These are phyloP conservation scores for Eragrostis curvula DNA, from an alignment of 176 grass and related monocot genomes.

Conservation along the genomic window DNA sequence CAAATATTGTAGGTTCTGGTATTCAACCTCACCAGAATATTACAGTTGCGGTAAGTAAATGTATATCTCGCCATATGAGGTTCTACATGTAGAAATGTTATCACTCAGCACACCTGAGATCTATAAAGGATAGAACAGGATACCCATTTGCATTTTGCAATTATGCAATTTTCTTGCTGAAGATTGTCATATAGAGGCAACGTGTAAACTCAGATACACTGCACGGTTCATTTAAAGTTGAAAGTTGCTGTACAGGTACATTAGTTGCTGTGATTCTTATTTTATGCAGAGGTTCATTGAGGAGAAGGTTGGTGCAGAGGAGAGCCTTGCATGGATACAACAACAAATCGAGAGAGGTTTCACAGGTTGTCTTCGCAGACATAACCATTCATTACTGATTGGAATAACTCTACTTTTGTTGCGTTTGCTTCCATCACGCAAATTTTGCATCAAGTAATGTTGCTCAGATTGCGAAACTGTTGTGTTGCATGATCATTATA, in stretches of 20 bases:
- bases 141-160: constrained; percentile 21
- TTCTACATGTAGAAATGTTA: constrained; percentile 6
- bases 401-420: neutral
- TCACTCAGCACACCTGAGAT: constrained; percentile 10
- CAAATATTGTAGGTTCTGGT: constrained; percentile 55
- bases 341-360: constrained; percentile 59
- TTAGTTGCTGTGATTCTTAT: constrained; percentile 13
- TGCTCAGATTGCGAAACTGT: neutral
- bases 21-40: constrained; percentile 64
- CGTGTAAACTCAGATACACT: constrained; percentile 1
- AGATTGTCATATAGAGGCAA: neutral
- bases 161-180: neutral
- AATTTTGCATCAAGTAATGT: constrained; percentile 3
- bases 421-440: constrained; percentile 11
- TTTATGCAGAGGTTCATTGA: constrained; percentile 57
- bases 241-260: neutral
- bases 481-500: neutral
- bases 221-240: constrained; percentile 15
- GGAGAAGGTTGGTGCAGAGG: constrained; percentile 48
- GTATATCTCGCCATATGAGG: neutral
- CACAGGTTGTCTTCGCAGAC: constrained; percentile 45
- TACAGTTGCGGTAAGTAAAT: constrained; percentile 44
- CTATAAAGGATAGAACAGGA: neutral
- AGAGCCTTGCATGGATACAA: constrained; percentile 44
- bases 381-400: constrained; percentile 1